A percentile compares a stretch with the other conserved stretches of the same genome.
Conservation (phyloP, 2,329 filamentous ascomycete species). For the Hymenoscyphus infarciens region DNA sequence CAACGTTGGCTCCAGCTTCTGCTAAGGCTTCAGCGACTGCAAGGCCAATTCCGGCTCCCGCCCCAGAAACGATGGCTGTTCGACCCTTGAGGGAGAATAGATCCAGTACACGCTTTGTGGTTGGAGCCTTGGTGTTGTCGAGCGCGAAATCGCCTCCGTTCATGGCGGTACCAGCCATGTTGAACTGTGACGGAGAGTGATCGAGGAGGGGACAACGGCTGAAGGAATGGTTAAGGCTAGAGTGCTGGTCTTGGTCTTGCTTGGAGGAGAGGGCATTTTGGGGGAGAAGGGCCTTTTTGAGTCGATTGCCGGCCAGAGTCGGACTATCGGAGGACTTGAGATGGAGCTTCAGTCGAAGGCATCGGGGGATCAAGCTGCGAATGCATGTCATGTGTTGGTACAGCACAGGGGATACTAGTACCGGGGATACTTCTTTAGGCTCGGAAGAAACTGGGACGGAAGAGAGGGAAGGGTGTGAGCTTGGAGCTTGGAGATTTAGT, state of each 20-base stretch:
- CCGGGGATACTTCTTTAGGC: not conserved
- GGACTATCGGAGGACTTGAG: not conserved
- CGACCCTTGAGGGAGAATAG: constrained; percentile 58
- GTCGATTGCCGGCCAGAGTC: not conserved
- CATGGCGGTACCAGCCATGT: constrained; percentile 23
- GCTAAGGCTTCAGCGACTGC: constrained; percentile 44
- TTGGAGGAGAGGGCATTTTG: not conserved
- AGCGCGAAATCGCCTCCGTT: constrained; percentile 50
- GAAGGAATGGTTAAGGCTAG: not conserved
- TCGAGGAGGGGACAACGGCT: not conserved
- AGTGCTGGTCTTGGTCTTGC: not conserved
- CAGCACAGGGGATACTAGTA: too few species aligned
- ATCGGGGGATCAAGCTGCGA: not conserved
- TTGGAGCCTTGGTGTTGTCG: constrained; percentile 49
- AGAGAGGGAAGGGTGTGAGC: not conserved
- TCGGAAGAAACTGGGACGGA: not conserved
- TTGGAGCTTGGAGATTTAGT: too few species aligned
- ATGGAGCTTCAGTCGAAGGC: not conserved
- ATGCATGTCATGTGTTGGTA: constrained; percentile 1
- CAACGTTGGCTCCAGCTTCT: constrained; percentile 44
- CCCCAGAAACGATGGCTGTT: constrained; percentile 49
- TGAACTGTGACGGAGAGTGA: not conserved
- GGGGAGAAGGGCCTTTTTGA: constrained; percentile 9
- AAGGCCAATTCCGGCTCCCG: constrained; percentile 43
- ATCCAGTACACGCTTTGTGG: constrained; percentile 50